Conservation (phyloP, 2,329 filamentous ascomycete species). For the Pestalotiopsis sp. region DNA sequence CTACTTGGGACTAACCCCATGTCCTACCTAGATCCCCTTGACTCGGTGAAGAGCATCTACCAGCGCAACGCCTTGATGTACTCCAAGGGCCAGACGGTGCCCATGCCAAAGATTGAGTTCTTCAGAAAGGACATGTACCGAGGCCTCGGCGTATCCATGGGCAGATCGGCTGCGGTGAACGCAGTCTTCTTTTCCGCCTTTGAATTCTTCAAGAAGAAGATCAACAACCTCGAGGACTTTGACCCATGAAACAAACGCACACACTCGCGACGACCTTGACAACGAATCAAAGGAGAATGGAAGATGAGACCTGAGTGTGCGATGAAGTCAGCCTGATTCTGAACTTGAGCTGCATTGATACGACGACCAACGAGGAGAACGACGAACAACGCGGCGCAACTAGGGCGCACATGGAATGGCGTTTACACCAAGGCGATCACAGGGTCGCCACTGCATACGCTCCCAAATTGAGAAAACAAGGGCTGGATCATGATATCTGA, state of each 20-base stretch:
- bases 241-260: slow-evolving; percentile 14
- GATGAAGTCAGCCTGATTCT: neutral
- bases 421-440: neutral
- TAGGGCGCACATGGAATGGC: slow-evolving; percentile 20
- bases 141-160: slow-evolving; percentile 81
- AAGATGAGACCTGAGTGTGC: neutral
- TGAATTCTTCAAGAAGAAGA: slow-evolving; percentile 77
- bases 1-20: neutral
- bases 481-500: neutral
- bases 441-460: neutral
- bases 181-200: slow-evolving; percentile 90
- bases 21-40: slow-evolving; percentile 61
- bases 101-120: slow-evolving; percentile 75
- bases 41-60: slow-evolving; percentile 84
- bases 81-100: slow-evolving; percentile 64
- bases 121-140: slow-evolving; percentile 80
- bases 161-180: slow-evolving; percentile 80
- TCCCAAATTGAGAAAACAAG: neutral
- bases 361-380: neutral
- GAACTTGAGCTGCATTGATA: neutral
- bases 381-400: slow-evolving; percentile 3
- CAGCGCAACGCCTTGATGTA: slow-evolving; percentile 79
- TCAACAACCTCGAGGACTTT: slow-evolving; percentile 55
- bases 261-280: neutral
- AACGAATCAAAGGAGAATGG: neutral